Percentiles rank a stretch among this genome's conserved stretches.
These are phyloP conservation scores for Rhizoctonia solani DNA, from an alignment of 1,284 basidiomycete genomes.

Conservation along the genomic window DNA sequence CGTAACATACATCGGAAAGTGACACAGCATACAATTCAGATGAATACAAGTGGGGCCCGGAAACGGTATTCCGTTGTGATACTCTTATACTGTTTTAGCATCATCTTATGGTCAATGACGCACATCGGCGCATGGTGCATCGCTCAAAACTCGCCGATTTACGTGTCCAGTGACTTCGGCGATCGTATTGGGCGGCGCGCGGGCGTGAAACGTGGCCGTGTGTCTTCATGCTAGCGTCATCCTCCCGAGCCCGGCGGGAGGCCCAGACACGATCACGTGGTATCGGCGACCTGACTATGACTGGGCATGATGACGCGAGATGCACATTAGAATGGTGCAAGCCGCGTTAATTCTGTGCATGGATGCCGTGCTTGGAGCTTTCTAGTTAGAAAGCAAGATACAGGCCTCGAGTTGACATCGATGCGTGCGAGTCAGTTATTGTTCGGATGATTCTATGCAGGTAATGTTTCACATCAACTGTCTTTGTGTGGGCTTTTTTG, in stretches of 20 bases:
- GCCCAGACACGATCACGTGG: constrained; percentile 29
- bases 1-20: no score
- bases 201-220: constrained; percentile 30
- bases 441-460: background rate
- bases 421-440: no score
- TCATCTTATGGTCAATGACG: no score
- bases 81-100: no score
- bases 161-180: no score
- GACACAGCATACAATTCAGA: no score
- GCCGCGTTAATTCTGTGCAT: constrained; percentile 4
- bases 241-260: background rate
- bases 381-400: background rate
- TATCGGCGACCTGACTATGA: background rate
- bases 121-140: no score
- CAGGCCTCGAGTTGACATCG: no score
- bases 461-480: constrained; percentile 2
- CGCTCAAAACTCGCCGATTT: background rate
- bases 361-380: background rate
- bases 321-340: constrained; percentile 18
- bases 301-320: constrained; percentile 24
- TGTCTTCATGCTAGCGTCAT: constrained; percentile 29
- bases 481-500: background rate
- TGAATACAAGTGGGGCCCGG: no score
- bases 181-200: background rate
- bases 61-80: no score